These are phyloP conservation scores for Thraustochytrium sp. DNA, from an alignment of 352 stramenopile genomes.

Conservation along the genomic window DNA sequence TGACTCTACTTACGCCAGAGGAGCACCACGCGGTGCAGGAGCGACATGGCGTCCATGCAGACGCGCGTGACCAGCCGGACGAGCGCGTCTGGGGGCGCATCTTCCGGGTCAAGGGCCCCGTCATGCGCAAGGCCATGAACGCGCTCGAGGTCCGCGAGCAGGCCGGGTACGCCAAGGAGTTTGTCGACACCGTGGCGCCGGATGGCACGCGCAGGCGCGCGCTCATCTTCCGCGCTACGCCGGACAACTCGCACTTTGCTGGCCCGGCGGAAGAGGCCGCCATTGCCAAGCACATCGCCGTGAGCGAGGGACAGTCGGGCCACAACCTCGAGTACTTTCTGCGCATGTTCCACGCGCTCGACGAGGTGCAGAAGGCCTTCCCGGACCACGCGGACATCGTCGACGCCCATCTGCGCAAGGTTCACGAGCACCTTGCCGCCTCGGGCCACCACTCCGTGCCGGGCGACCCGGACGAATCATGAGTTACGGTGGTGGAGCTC, in stretches of 20 bases:
- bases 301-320: background rate
- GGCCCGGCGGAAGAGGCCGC: constrained; percentile 62
- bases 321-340: constrained; percentile 40
- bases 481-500: no score
- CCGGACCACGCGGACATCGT: background rate
- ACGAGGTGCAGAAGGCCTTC: background rate
- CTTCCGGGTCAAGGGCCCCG: constrained; percentile 70
- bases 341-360: background rate
- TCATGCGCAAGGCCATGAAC: constrained; percentile 65
- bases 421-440: background rate
- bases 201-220: constrained; percentile 59
- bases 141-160: constrained; percentile 73
- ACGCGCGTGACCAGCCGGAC: constrained; percentile 34
- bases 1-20: constrained; percentile 68
- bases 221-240: constrained; percentile 72
- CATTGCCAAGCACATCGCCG: constrained; percentile 57
- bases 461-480: no score
- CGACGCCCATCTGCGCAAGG: background rate
- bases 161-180: constrained; percentile 67
- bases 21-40: constrained; percentile 67
- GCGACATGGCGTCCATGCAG: constrained; percentile 61
- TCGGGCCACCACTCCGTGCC: background rate
- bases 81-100: constrained; percentile 71
- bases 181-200: constrained; percentile 69
- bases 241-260: constrained; percentile 71